phyloP scores from a whole-genome alignment of 148 eudicot species.

The Agrostemma githago region DNA sequence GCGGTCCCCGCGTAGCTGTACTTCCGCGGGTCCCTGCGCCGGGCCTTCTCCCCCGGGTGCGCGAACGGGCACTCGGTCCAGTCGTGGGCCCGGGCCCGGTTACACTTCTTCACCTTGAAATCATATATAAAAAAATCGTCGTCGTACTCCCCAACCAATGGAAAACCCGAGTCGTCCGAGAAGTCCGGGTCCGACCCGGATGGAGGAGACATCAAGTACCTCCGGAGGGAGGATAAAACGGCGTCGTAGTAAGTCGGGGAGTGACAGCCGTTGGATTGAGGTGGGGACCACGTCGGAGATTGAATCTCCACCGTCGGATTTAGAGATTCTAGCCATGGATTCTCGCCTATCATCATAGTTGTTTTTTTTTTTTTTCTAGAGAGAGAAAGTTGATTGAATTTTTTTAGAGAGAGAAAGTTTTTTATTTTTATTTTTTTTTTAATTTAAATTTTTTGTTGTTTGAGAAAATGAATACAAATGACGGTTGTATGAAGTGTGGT shows the following conservation, averaged over 20 bases:
- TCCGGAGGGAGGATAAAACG: slow-evolving; percentile 32
- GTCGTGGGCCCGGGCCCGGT: slow-evolving; percentile 62
- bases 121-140: slow-evolving; percentile 72
- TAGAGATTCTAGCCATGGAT: slow-evolving; percentile 33
- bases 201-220: slow-evolving; percentile 17
- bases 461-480: slow-evolving; percentile 14
- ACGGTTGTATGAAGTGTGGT: slow-evolving; percentile 16
- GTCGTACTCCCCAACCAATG: slow-evolving; percentile 28
- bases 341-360: slow-evolving; percentile 49
- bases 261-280: slow-evolving; percentile 14
- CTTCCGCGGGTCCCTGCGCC: slow-evolving; percentile 63
- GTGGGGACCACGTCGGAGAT: slow-evolving; percentile 20
- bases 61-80: slow-evolving; percentile 90
- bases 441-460: background rate
- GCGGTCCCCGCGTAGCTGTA: slow-evolving; percentile 61
- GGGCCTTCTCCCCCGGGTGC: slow-evolving; percentile 84
- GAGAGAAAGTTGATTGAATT: background rate
- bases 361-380: background rate
- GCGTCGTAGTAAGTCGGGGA: slow-evolving; percentile 27
- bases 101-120: slow-evolving; percentile 65
- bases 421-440: background rate
- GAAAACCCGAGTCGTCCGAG: slow-evolving; percentile 26
- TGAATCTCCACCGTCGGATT: slow-evolving; percentile 17
- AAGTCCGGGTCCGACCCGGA: slow-evolving; percentile 2
- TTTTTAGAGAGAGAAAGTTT: background rate